Conservation (phyloP, 2,329 filamentous ascomycete species). For the Hypoxylon sp. region DNA sequence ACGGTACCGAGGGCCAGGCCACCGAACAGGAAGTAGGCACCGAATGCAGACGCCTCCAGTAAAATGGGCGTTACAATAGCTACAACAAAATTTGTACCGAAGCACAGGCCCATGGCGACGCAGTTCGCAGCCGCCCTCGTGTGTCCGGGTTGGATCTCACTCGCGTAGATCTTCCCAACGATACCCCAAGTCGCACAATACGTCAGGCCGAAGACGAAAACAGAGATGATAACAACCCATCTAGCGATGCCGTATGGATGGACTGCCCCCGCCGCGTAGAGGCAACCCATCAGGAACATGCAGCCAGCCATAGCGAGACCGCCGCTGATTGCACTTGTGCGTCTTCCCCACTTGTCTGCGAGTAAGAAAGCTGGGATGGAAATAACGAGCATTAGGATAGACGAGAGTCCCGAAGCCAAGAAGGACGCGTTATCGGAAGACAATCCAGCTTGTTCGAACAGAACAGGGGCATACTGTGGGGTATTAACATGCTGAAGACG, state of each 20-base stretch:
- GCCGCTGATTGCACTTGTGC: conserved; percentile 61
- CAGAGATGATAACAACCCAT: conserved; percentile 60
- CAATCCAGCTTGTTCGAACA: conserved; percentile 68
- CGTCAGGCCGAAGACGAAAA: conserved; percentile 58
- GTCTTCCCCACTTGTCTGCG: conserved; percentile 65
- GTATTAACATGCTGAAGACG: conserved; percentile 1
- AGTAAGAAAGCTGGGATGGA: conserved; percentile 65
- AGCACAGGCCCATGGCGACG: conserved; percentile 53
- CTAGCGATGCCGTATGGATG: conserved; percentile 51
- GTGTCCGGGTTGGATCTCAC: conserved; percentile 64
- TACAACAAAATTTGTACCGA: conserved; percentile 50
- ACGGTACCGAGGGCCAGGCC: conserved; percentile 51
- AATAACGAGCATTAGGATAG: conserved; percentile 64
- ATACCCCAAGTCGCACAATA: conserved; percentile 63
- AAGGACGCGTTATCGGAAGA: conserved; percentile 62
- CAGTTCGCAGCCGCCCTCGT: conserved; percentile 64
- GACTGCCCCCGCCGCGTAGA: conserved; percentile 59
- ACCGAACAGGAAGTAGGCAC: conserved; percentile 57
- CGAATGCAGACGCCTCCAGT: conserved; percentile 51
- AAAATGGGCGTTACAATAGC: conserved; percentile 55
- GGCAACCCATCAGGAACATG: conserved; percentile 62
- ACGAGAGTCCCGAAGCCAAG: conserved; percentile 68
- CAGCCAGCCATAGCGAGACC: conserved; percentile 58
- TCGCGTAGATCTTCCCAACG: conserved; percentile 63
- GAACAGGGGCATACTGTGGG: conserved; percentile 63